Base-by-base conservation (phyloP, 352 stramenopile genomes). In the Phytophthora pinifolia region DNA sequence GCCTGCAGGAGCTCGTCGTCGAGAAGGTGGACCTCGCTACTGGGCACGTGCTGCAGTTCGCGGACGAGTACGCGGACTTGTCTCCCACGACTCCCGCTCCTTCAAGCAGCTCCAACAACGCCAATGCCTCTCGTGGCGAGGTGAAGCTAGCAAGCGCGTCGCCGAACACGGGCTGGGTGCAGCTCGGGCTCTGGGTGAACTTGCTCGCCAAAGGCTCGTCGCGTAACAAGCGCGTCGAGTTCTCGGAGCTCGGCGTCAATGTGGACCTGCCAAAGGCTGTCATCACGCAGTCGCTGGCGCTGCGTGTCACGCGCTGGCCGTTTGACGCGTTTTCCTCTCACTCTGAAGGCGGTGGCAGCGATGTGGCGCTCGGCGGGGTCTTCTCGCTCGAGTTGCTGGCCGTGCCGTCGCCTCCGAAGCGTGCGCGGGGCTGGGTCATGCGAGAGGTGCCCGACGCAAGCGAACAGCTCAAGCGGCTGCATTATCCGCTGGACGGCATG, bases 181-280 rank as follows among this genome's bases (percentile, higher is more conserved):
- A 87, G 34, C 59, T 90, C 9, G 83, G 79, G 0, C 41, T 90
- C 22, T 93, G 83, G 83, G 60, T 90, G 9, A 90, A 93, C 30
- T 54, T 93, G 12, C 62, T 87, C 27, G 77, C 79, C 8, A 90
- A 89, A 62, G 79, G 78, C 0, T 87, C 72, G 7, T 88, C 75
- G 1, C 80, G 83, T 3, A 89, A 84, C 65, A 90, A 90, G 39
- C 72, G 74, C 20, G 82, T 93, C 25, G 80, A 93, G 51, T 93
- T 93, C 34, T 32, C 54, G 0, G 79, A 89, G 32, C 65, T 89
- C 14, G 79, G 80, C 7, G 50, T 86, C 5, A 70, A 65, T 14
- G 74, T 93, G 10, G 83, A 93, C 46, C 59, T 91, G n/a, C 80
- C 83, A 0, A 93, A 93, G 59, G 76, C 83, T 42, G 67, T 91